phyloP scores from a whole-genome alignment of 2,329 filamentous ascomycete genomes.

The Pseudocercospora vitis region DNA sequence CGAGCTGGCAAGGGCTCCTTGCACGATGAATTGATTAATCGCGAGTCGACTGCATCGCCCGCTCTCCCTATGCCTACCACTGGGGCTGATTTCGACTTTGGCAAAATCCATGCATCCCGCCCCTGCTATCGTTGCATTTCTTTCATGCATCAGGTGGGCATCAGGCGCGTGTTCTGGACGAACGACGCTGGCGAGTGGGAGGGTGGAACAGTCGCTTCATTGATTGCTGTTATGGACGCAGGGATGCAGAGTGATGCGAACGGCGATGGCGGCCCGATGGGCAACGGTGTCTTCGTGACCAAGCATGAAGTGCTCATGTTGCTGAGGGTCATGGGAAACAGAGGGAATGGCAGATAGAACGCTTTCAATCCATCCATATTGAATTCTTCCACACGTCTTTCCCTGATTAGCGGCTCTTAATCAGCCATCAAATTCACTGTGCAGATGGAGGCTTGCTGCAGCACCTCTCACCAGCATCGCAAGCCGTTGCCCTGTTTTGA shows the following conservation, averaged over 20 bases:
- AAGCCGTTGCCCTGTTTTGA: not conserved
- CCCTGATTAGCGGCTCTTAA: no score
- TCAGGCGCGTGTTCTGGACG: slow-evolving; percentile 57
- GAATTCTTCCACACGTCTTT: not conserved
- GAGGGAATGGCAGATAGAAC: not conserved
- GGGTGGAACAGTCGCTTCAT: slow-evolving; percentile 51
- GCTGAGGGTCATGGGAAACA: slow-evolving; percentile 38
- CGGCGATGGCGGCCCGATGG: slow-evolving; percentile 12
- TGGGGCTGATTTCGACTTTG: slow-evolving; percentile 21
- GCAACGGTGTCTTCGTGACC: slow-evolving; percentile 50
- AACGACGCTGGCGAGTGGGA: slow-evolving; percentile 52
- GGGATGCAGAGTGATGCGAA: slow-evolving; percentile 27
- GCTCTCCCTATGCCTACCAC: not conserved
- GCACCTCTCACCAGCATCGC: not conserved
- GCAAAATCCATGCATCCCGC: slow-evolving; percentile 43
- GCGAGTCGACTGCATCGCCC: slow-evolving; percentile 22
- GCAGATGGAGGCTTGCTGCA: not conserved
- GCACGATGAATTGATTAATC: slow-evolving; percentile 49
- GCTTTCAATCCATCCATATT: not conserved
- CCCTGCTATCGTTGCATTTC: slow-evolving; percentile 56
- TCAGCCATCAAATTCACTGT: not conserved
- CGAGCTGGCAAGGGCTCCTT: slow-evolving; percentile 41
- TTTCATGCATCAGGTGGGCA: slow-evolving; percentile 54
- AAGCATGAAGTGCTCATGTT: slow-evolving; percentile 56
- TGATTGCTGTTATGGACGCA: slow-evolving; percentile 49